phyloP scores from a whole-genome alignment of 225 moss, liverwort and hornwort genomes.

The Physcomitrium patens region DNA sequence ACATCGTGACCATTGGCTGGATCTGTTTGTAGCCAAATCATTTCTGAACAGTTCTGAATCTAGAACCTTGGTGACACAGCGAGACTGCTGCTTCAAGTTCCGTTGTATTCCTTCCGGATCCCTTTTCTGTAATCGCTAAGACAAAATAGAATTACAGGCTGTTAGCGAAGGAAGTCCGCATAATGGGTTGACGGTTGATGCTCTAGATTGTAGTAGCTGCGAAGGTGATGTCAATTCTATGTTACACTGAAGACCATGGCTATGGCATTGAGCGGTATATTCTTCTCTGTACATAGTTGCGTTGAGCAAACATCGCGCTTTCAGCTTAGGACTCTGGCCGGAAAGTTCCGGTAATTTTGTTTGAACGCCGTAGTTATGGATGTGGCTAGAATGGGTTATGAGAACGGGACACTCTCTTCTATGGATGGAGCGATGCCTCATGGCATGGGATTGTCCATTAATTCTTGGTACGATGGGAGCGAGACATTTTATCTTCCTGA shows the following conservation, averaged over 20 bases:
- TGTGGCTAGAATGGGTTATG: conserved; percentile 44
- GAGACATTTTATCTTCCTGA: conserved; percentile 54
- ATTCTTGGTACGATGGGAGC: conserved; percentile 44
- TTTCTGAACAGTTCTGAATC: not conserved
- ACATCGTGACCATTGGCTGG: conserved; percentile 3
- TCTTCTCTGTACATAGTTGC: conserved; percentile 24
- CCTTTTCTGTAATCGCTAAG: conserved; percentile 12
- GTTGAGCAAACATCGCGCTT: conserved; percentile 23
- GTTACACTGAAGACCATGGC: conserved; percentile 31
- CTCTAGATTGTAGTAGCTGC: conserved; percentile 33
- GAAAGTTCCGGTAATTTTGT: conserved; percentile 24
- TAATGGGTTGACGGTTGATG: not conserved
- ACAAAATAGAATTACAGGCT: not conserved
- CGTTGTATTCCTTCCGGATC: conserved; percentile 16
- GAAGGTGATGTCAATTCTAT: conserved; percentile 25
- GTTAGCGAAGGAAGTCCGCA: not conserved
- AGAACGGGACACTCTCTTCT: conserved; percentile 35
- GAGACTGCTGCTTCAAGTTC: conserved; percentile 27
- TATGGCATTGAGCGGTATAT: conserved; percentile 26
- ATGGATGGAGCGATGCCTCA: conserved; percentile 33
- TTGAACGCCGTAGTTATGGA: conserved; percentile 35
- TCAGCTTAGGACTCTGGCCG: conserved; percentile 33
- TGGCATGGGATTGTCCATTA: conserved; percentile 36
- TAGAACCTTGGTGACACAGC: conserved; percentile 30
- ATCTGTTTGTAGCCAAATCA: not conserved